phyloP scores from a whole-genome alignment of 1,284 basidiomycete species.

The Ustilago trichophora region DNA sequence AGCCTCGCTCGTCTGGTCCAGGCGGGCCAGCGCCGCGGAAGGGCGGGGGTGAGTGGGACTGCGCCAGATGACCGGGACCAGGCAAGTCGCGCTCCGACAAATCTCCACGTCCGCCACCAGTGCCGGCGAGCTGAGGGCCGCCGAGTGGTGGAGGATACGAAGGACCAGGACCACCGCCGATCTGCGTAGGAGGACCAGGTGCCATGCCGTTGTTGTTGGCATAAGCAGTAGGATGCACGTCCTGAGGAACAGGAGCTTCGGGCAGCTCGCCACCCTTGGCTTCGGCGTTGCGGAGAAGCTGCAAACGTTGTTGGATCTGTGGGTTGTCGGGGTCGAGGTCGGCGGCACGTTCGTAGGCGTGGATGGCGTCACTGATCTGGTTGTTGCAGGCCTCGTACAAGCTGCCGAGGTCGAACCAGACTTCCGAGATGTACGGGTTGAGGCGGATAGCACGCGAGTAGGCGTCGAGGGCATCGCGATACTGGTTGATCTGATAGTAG shows the following conservation, averaged over 20 bases:
- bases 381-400: constrained; percentile 99
- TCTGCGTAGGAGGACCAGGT: constrained; percentile 54
- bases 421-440: constrained; percentile 98
- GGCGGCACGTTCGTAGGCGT: constrained; percentile 76
- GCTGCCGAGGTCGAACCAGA: constrained; percentile 97
- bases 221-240: constrained; percentile 93
- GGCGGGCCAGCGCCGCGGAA: constrained; percentile 48
- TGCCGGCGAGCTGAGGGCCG: constrained; percentile 47
- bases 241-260: constrained; percentile 86
- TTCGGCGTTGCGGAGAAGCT: constrained; percentile 80
- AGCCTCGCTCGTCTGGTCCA: constrained; percentile 52
- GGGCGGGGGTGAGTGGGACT: constrained; percentile 48
- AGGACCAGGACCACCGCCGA: constrained; percentile 42
- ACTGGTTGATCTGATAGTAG: constrained; percentile 99
- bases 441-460: constrained; percentile 98
- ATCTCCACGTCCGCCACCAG: constrained; percentile 29
- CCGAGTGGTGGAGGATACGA: constrained; percentile 32
- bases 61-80: constrained; percentile 45
- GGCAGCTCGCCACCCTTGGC: constrained; percentile 79
- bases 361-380: constrained; percentile 97
- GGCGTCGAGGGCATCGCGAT: constrained; percentile 95
- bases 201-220: constrained; percentile 52
- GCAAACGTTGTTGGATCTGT: constrained; percentile 60
- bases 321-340: constrained; percentile 64
- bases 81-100: constrained; percentile 47